Percentiles rank a stretch among this genome's conserved stretches.
Evolutionary conservation across 2,329 filamentous ascomycete genomes (phyloP).

Genomic region (Ophiostoma australiae): DNA sequence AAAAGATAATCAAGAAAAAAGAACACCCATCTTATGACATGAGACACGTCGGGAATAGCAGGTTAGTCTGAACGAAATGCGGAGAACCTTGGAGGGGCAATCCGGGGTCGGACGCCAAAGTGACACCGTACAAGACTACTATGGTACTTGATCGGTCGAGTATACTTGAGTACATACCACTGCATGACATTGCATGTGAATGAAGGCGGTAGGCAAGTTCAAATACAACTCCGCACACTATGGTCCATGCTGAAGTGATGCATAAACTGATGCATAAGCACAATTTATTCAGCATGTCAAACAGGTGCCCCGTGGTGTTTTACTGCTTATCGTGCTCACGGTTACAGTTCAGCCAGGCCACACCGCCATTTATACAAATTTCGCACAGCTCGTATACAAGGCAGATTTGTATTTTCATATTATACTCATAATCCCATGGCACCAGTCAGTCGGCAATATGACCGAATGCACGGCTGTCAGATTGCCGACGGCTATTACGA

Average conservation of each 20-base stretch:
- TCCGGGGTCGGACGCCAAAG: constrained; percentile 1
- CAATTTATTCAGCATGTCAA: too few relatives aligned
- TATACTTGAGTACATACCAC: neutral
- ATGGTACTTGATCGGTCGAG: neutral
- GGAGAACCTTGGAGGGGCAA: constrained; percentile 7
- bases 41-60: constrained; percentile 7
- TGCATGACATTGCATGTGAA: neutral
- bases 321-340: too few relatives aligned
- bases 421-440: too few relatives aligned
- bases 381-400: too few relatives aligned
- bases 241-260: too few relatives aligned
- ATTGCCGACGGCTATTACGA: neutral
- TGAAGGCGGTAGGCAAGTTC: neutral
- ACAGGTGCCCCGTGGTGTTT: neutral
- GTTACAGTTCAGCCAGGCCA: too few relatives aligned
- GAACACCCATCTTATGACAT: neutral
- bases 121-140: neutral
- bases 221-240: neutral
- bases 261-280: too few relatives aligned
- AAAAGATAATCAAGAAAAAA: neutral
- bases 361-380: too few relatives aligned
- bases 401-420: too few relatives aligned
- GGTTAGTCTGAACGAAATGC: neutral
- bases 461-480: neutral
- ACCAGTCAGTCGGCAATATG: too few relatives aligned